phyloP scores from a whole-genome alignment of 768 basidiomycete genomes.

The Gloeopeniophorella convolvens region DNA sequence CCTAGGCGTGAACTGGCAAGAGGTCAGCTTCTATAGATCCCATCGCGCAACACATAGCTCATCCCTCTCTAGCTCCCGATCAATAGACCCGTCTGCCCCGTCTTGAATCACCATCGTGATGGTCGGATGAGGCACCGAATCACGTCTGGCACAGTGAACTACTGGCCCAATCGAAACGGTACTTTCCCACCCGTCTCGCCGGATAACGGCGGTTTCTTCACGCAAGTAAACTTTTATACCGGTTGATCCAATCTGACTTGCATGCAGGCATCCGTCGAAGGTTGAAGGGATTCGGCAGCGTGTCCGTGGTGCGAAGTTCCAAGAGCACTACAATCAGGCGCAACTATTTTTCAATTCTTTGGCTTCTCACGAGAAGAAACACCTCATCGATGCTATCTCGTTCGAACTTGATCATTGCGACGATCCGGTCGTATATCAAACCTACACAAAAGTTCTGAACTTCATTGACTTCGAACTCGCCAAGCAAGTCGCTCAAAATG shows the following conservation, averaged over 20 bases:
- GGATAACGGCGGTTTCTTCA: constrained; percentile 52
- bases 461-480: constrained; percentile 73
- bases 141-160: constrained; percentile 55
- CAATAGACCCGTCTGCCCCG: constrained; percentile 73
- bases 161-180: constrained; percentile 73
- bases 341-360: constrained; percentile 85
- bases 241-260: constrained; percentile 13
- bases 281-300: constrained; percentile 51
- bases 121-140: constrained; percentile 54
- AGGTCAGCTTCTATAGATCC: constrained; percentile 31
- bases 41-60: background rate
- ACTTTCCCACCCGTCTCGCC: constrained; percentile 41
- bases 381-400: constrained; percentile 61
- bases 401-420: constrained; percentile 86
- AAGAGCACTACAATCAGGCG: constrained; percentile 71
- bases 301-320: constrained; percentile 65
- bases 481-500: constrained; percentile 53
- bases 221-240: constrained; percentile 21
- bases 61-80: constrained; percentile 56
- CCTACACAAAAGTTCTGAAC: constrained; percentile 61
- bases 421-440: constrained; percentile 62
- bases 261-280: constrained; percentile 40
- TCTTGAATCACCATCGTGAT: constrained; percentile 63
- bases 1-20: constrained; percentile 74
- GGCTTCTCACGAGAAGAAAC: constrained; percentile 56